A percentile compares a stretch with the other conserved stretches of the same genome.
phyloP scores from a whole-genome alignment of 75 land plant genomes.

The Pinus albicaulis region DNA sequence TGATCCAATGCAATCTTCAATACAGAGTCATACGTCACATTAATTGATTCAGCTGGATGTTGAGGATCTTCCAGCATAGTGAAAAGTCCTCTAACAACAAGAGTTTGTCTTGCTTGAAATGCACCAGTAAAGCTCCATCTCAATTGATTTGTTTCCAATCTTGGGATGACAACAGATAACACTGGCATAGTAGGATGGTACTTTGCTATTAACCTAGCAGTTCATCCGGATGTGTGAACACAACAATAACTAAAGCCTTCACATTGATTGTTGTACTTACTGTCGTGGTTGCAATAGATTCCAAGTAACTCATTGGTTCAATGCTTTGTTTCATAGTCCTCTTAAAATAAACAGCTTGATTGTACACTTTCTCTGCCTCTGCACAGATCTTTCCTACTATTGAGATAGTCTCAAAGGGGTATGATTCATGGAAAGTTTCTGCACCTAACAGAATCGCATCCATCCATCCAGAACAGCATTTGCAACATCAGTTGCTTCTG shows the following conservation, averaged over 20 bases:
- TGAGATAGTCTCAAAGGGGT: too few relatives aligned
- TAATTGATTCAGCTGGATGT: constrained; percentile 84
- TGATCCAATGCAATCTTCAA: constrained; percentile 90
- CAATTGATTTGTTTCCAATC: constrained; percentile 34
- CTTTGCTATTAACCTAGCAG: constrained; percentile 59
- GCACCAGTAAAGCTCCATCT: constrained; percentile 56
- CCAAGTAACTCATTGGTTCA: too few relatives aligned
- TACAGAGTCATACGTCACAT: constrained; percentile 86
- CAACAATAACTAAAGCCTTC: constrained; percentile 28
- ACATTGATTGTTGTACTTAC: constrained; percentile 49
- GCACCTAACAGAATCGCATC: too few relatives aligned
- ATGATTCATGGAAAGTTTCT: too few relatives aligned
- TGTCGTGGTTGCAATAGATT: too few relatives aligned
- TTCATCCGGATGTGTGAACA: constrained; percentile 28
- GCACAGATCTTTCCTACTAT: too few relatives aligned
- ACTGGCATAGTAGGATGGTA: constrained; percentile 73
- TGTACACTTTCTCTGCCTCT: neutral
- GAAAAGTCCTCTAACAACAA: constrained; percentile 76
- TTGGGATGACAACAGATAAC: constrained; percentile 57
- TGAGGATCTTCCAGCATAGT: constrained; percentile 92
- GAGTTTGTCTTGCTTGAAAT: constrained; percentile 70
- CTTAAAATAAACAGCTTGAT: too few relatives aligned
- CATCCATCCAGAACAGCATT: too few relatives aligned
- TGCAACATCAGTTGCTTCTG: constrained; percentile 26
- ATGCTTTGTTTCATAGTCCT: too few relatives aligned